Evolutionary conservation across 1,139 yeast species (phyloP).

Genomic region (Suhomyces bokatorum): DNA sequence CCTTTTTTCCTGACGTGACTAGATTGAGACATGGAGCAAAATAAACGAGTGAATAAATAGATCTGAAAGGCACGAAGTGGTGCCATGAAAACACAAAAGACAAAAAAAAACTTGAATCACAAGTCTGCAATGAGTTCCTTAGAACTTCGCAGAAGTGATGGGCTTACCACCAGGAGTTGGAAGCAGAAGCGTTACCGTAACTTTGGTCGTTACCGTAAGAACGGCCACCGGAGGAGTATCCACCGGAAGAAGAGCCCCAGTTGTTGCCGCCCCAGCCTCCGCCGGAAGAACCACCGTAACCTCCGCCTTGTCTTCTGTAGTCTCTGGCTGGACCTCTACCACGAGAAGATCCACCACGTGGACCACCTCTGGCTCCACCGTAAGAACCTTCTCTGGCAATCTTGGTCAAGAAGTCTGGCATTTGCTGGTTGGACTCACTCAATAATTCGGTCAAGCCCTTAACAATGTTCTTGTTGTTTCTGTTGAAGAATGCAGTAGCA

Average conservation of each 20-base stretch:
- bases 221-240: conserved; percentile 17
- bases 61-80: conserved; percentile 19
- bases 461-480: conserved; percentile 87
- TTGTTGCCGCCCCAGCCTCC: conserved; percentile 19
- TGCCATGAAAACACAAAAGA: conserved; percentile 11
- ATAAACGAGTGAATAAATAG: conserved; percentile 8
- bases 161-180: conserved; percentile 44
- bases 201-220: conserved; percentile 24
- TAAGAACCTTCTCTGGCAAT: conserved; percentile 76
- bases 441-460: conserved; percentile 86
- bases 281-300: conserved; percentile 26
- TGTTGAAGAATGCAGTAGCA: conserved; percentile 93
- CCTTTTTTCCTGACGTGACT: conserved; percentile 20
- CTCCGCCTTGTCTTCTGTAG: conserved; percentile 50
- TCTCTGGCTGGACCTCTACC: conserved; percentile 52
- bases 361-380: conserved; percentile 55
- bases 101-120: conserved; percentile 7
- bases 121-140: not conserved
- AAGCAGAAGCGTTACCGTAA: conserved; percentile 35
- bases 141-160: not conserved
- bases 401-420: conserved; percentile 82
- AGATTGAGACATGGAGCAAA: conserved; percentile 35
- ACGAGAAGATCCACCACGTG: conserved; percentile 31
- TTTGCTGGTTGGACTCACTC: conserved; percentile 95
- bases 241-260: conserved; percentile 21